Evolutionary conservation across 1,139 yeast species (phyloP), one percentile per base, ranked within the genome.

Genomic region (Suhomyces bribrorum): DNA sequence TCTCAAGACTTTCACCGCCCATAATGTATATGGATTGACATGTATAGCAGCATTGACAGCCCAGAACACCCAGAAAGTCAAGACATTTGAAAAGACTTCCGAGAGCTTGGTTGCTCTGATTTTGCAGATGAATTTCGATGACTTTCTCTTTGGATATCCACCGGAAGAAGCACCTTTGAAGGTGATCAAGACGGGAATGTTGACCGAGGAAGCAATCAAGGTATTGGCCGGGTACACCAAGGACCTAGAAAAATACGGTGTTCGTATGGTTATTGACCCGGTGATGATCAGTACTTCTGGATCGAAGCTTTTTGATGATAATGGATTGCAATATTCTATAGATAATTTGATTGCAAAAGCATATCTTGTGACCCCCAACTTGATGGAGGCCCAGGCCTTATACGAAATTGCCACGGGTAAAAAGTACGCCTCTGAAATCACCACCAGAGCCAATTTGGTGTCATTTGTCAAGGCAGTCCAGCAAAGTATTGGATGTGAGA

Each of bases 251-350:
- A 47, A 63, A 17, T 53, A 63, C 26, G 53, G 55, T 5, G 66
- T 72, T 16, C 61, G 56, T 26, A 36, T 83, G 20, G 83, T 88
- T 2, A 71, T 86, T 22, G 96, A 88, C 54, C 96, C 96, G 0
- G 96, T 88, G 5, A 75, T 88, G 77, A 79, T 85, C 3, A 80
- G 94, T 13, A 86, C 95, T 0, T 78, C 89, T 1, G 96, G 96
- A 1, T 72, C 80, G 7, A 54, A 65, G 20, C 64, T 87, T 34
- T 73, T 79, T 34, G 74, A 73, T 22, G 66, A 68, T 16, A 67
- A 69, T 0, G 78, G 77, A 1, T 62, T 84, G 50, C 57, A 61
- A 5, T 53, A 57, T 22, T 66, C 77, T 31, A 57, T 83, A 9
- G 59, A 64, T 0, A 59, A 61, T n/a, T 56, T 88, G 30, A 64